A percentile compares a stretch with the other conserved stretches of the same genome.
Evolutionary conservation across 352 stramenopile genomes (phyloP).

Genomic region (Phytopythium mirpurense): DNA sequence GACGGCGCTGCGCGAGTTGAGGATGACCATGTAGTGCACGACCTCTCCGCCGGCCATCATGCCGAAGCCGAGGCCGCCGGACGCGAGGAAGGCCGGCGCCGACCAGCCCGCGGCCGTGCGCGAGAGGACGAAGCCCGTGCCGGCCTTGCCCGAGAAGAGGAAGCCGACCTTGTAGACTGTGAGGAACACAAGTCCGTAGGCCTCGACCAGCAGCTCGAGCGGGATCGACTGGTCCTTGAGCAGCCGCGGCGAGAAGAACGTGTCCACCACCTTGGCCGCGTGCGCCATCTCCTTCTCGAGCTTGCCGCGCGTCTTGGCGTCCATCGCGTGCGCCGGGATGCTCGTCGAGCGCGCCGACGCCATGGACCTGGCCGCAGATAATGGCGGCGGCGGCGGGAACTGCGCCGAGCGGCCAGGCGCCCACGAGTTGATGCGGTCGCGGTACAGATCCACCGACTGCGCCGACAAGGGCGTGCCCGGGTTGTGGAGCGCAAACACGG

Average conservation of each 20-base stretch:
- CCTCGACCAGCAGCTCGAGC: conserved; percentile 63
- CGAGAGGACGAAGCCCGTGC: conserved; percentile 74
- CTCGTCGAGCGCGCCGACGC: conserved; percentile 22
- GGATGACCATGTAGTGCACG: conserved; percentile 80
- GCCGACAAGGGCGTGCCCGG: conserved; percentile 12
- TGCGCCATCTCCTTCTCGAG: conserved; percentile 61
- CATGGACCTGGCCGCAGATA: conserved; percentile 3
- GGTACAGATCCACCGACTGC: conserved; percentile 26
- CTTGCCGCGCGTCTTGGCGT: conserved; percentile 44
- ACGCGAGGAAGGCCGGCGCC: conserved; percentile 64
- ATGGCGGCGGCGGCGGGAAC: conserved; percentile 2
- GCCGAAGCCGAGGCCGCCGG: conserved; percentile 65
- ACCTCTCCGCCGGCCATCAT: conserved; percentile 83
- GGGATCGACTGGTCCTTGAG: conserved; percentile 83
- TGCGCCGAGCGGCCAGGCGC: conserved; percentile 11
- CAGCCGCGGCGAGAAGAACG: conserved; percentile 65
- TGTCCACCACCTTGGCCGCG: conserved; percentile 59
- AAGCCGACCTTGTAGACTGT: conserved; percentile 83
- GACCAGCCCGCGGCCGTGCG: conserved; percentile 69
- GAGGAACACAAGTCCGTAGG: conserved; percentile 70
- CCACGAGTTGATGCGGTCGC: conserved; percentile 59
- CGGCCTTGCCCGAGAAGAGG: conserved; percentile 72
- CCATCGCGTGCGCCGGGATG: conserved; percentile 41
- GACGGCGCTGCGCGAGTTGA: conserved; percentile 65
- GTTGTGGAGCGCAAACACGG: conserved; percentile 21